phyloP scores from a whole-genome alignment of 2,329 filamentous ascomycete species.

The Neopestalotiopsis rosae region DNA sequence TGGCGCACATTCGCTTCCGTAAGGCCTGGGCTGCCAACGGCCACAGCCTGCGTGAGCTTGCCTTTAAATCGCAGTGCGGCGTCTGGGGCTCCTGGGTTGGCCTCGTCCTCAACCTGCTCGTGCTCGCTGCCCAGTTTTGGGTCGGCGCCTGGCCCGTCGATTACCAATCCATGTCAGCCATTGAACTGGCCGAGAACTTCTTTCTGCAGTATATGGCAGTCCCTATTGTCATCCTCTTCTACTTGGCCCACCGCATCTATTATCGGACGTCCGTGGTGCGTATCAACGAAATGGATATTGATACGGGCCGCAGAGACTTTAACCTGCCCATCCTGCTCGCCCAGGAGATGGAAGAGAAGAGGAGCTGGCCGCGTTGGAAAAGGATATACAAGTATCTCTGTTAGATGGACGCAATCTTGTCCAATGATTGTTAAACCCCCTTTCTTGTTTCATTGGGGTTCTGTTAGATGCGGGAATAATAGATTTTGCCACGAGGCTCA shows the following conservation, averaged over 20 bases:
- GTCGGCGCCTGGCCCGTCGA: conserved; percentile 78
- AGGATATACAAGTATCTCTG: conserved; percentile 76
- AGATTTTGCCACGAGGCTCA: neutral
- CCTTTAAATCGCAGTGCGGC: conserved; percentile 82
- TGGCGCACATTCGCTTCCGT: conserved; percentile 93
- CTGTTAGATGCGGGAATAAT: neutral
- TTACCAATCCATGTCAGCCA: conserved; percentile 49
- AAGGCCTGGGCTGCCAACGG: conserved; percentile 74
- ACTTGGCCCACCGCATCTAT: conserved; percentile 76
- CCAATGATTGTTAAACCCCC: too few relatives aligned
- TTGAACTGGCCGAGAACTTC: conserved; percentile 65
- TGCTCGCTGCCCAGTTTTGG: conserved; percentile 88
- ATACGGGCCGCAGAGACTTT: conserved; percentile 84
- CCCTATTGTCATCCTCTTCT: conserved; percentile 72
- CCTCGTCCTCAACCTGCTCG: conserved; percentile 74
- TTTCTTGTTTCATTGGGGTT: too few relatives aligned
- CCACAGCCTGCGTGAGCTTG: conserved; percentile 75
- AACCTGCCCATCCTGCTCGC: conserved; percentile 79
- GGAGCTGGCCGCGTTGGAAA: conserved; percentile 78
- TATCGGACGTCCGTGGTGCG: conserved; percentile 72
- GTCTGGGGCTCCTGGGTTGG: conserved; percentile 82
- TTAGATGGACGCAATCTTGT: conserved; percentile 38
- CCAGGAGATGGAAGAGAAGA: conserved; percentile 79
- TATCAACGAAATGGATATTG: conserved; percentile 80
- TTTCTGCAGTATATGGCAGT: conserved; percentile 76